Evolutionary conservation across 495 filamentous ascomycete species (phyloP).

Genomic region (Xylaria castorea): DNA sequence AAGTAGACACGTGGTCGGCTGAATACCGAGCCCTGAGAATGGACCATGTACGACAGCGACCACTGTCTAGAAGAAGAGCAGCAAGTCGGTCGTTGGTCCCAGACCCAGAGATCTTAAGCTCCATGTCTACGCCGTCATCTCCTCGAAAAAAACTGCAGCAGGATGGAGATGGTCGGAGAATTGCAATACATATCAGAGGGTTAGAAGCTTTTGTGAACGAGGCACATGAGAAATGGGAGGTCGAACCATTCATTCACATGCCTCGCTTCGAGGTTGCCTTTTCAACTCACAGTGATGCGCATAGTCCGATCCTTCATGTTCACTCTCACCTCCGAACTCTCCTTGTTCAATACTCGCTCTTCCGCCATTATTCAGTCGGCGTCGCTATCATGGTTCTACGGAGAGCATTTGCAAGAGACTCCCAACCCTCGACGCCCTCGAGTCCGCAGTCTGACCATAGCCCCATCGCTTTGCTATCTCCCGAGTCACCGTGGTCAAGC

Average conservation of each 20-base stretch:
- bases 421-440: conserved; percentile 36
- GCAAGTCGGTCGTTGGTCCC: conserved; percentile 63
- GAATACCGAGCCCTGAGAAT: conserved; percentile 86
- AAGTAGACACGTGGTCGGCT: conserved; percentile 87
- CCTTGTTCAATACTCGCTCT: conserved; percentile 87
- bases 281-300: conserved; percentile 80
- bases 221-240: conserved; percentile 79
- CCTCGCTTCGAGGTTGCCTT: conserved; percentile 87
- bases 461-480: conserved; percentile 45
- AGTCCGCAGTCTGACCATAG: conserved; percentile 38
- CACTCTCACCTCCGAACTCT: conserved; percentile 81
- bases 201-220: conserved; percentile 92
- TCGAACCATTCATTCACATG: conserved; percentile 84
- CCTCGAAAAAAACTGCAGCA: conserved; percentile 61
- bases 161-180: conserved; percentile 80
- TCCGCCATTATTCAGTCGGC: conserved; percentile 89
- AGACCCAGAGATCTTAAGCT: conserved; percentile 63
- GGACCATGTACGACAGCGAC: conserved; percentile 58
- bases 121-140: conserved; percentile 65
- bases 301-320: conserved; percentile 86
- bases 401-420: conserved; percentile 68
- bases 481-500: conserved; percentile 38
- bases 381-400: conserved; percentile 78
- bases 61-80: conserved; percentile 62
- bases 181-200: conserved; percentile 80